A percentile compares a stretch with the other conserved stretches of the same genome.
phyloP scores from a whole-genome alignment of 495 filamentous ascomycete genomes.

The Tuber magnatum region DNA sequence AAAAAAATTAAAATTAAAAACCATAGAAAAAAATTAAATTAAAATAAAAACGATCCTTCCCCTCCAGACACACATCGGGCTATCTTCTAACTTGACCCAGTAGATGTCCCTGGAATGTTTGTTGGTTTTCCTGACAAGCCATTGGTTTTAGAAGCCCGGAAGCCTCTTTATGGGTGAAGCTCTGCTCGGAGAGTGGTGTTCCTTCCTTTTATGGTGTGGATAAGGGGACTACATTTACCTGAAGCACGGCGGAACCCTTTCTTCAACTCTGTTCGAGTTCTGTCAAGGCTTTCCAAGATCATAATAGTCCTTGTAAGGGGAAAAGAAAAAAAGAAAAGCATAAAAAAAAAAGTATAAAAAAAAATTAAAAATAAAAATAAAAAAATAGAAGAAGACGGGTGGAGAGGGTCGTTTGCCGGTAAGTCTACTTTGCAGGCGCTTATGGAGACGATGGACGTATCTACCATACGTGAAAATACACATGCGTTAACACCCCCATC shows the following conservation, averaged over 20 bases:
- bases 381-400: conserved; percentile 24
- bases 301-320: neutral
- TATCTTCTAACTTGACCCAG: neutral
- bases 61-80: neutral
- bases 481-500: conserved; percentile 20
- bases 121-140: neutral
- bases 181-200: neutral
- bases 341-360: neutral
- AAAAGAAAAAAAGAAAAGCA: too few species aligned
- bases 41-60: neutral
- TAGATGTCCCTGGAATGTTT: neutral
- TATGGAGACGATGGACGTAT: conserved; percentile 30
- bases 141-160: neutral
- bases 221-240: neutral
- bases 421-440: conserved; percentile 36
- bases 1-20: neutral
- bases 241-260: neutral
- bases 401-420: conserved; percentile 28
- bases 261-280: neutral
- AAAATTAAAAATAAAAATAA: conserved; percentile 10
- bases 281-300: neutral
- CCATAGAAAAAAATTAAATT: neutral
- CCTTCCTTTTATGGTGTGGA: neutral
- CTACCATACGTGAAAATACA: conserved; percentile 31
- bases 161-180: neutral